A percentile compares a stretch with the other conserved stretches of the same genome.
Conservation (phyloP, 768 basidiomycete species). For the Leccinum subgranulosum region DNA sequence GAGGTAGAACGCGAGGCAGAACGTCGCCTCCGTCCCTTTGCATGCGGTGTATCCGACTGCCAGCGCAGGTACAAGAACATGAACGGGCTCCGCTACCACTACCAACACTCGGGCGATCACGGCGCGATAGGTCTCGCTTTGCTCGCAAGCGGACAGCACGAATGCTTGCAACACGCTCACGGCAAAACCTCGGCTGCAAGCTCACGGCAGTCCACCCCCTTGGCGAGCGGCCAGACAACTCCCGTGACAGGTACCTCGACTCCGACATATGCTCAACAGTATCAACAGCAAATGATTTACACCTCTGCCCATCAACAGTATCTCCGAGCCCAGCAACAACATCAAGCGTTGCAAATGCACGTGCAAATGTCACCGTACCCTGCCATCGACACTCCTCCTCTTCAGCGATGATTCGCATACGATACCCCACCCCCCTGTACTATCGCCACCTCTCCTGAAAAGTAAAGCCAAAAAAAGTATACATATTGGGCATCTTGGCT, state of each 20-base stretch:
- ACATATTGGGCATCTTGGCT: conserved; percentile 34
- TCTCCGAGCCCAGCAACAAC: conserved; percentile 33
- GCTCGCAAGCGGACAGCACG: conserved; percentile 72
- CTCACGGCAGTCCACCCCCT: conserved; percentile 33
- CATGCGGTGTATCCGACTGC: conserved; percentile 86
- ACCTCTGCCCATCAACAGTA: conserved; percentile 38
- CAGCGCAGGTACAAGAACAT: conserved; percentile 95
- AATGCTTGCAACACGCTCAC: conserved; percentile 41
- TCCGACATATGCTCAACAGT: conserved; percentile 32
- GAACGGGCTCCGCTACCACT: conserved; percentile 96
- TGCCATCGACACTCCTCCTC: conserved; percentile 9
- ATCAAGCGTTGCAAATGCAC: conserved; percentile 32
- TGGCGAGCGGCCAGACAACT: conserved; percentile 31
- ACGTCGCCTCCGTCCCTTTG: conserved; percentile 76
- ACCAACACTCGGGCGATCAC: conserved; percentile 95
- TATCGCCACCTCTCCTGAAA: conserved; percentile 23
- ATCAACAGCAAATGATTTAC: conserved; percentile 37
- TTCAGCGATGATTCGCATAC: conserved; percentile 12
- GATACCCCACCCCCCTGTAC: conserved; percentile 14
- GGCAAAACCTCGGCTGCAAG: conserved; percentile 30
- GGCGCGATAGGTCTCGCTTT: conserved; percentile 85
- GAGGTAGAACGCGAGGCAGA: conserved; percentile 86
- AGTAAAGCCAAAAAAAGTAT: conserved; percentile 33
- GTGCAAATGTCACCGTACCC: conserved; percentile 24
- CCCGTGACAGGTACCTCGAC: conserved; percentile 30